Evolutionary conservation across 495 filamentous ascomycete genomes (phyloP).

Genomic region (Aspergillus nidulans): DNA sequence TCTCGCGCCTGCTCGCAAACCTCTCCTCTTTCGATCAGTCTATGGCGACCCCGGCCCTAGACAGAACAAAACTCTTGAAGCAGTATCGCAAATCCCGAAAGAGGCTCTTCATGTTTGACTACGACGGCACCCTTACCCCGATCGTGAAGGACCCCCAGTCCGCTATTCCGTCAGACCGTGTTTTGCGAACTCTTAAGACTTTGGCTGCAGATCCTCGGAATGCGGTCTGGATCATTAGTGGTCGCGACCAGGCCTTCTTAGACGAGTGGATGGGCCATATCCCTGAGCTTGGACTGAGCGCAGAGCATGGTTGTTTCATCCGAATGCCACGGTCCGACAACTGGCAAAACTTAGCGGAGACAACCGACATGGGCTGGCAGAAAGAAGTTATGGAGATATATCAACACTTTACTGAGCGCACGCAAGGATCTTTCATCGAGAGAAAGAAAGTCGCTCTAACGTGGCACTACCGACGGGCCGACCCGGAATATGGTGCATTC

Average conservation of each 20-base stretch:
- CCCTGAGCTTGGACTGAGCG: constrained; percentile 75
- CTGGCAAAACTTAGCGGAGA: constrained; percentile 85
- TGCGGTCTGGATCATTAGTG: constrained; percentile 96
- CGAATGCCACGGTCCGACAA: constrained; percentile 63
- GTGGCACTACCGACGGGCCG: constrained; percentile 93
- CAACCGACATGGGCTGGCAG: constrained; percentile 85
- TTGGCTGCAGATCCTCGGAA: constrained; percentile 78
- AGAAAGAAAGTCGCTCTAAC: constrained; percentile 87
- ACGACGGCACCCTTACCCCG: constrained; percentile 95
- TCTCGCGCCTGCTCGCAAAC: constrained; percentile 71
- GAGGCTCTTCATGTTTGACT: constrained; percentile 96
- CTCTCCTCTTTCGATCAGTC: constrained; percentile 69
- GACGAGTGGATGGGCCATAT: constrained; percentile 85
- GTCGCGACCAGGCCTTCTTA: constrained; percentile 84
- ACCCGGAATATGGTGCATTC: constrained; percentile 73
- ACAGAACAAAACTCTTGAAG: constrained; percentile 61
- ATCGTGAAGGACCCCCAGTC: constrained; percentile 86
- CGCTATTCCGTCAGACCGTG: constrained; percentile 78
- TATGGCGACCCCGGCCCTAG: constrained; percentile 75
- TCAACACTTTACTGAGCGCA: constrained; percentile 76
- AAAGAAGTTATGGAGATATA: constrained; percentile 73
- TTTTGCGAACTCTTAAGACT: constrained; percentile 70
- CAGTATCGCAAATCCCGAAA: constrained; percentile 67
- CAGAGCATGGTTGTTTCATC: constrained; percentile 95
- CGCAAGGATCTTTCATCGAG: constrained; percentile 88